Base-by-base conservation (phyloP, 352 stramenopile species). In the Stephanocyclus meneghinianus region DNA sequence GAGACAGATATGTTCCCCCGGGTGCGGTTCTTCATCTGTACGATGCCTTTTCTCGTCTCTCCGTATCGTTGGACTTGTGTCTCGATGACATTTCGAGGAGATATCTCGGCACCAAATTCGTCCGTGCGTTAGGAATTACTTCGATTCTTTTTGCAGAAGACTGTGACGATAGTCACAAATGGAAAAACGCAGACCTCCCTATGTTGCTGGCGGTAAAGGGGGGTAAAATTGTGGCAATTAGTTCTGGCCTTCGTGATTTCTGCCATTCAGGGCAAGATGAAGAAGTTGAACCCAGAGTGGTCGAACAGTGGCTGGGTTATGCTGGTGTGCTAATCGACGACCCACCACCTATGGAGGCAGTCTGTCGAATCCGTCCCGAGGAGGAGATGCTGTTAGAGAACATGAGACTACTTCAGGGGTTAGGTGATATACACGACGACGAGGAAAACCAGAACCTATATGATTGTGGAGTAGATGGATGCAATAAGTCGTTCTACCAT, bases 321-420 rank as follows among this genome's bases (percentile, higher is more conserved):
- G 72, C 73, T 13, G 82, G 86, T 32, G 88, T 89, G 8, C 74
- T 93, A 16, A 37, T 82, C 2, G 48, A 59, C 8, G 29, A 73
- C 65, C 68, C 85, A 50, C 84, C 86, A 1, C 60, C 51, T 2
- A 50, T 81, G 11, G 84, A 92, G 26, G 64, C 63, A 29, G 44
- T 91, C 2, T 93, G 88, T 72, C 55, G 71, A 7, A 89, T 92
- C 61, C 82, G 82, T 29, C 86, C 84, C 11, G 88, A 93, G 65
- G 84, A 92, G 42, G 76, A 88, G 26, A 79, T 71, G 50, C 56
- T 92, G 21, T 77, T 89, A 71, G 84, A 89, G 44, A 89, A 81
- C 21, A 82, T 91, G 66, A 72, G 50, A 51, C 18, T n/a, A 57
- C 65, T 45, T 44, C 35, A 9, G 32, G 48, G 16, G 9, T 76